A percentile compares a stretch with the other conserved stretches of the same genome.
phyloP scores from a whole-genome alignment of 306 rosid species.

The Malus orientalis region DNA sequence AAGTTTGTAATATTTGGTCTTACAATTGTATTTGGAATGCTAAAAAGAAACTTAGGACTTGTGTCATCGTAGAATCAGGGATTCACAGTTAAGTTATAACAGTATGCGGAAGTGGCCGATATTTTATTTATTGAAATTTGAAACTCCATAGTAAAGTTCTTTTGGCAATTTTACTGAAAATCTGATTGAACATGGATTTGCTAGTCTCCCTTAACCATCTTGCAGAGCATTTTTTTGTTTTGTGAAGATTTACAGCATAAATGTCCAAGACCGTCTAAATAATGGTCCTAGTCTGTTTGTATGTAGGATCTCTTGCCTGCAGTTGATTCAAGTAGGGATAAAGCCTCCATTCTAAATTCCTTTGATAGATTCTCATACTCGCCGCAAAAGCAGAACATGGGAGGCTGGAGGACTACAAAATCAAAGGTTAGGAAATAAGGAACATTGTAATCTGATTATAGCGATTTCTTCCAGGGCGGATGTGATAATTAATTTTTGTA shows the following conservation, averaged over 20 bases:
- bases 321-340: constrained; percentile 21
- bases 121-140: too few species aligned
- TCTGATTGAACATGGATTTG: neutral
- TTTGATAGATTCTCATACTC: constrained; percentile 43
- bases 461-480: constrained; percentile 10
- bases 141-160: neutral
- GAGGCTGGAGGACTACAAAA: constrained; percentile 59
- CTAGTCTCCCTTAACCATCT: neutral
- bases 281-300: neutral
- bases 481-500: constrained; percentile 2
- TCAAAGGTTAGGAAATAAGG: constrained; percentile 43
- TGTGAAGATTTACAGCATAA: neutral
- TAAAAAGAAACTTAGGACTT: neutral
- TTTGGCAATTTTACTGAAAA: neutral
- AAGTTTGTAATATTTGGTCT: constrained; percentile 20
- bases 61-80: neutral
- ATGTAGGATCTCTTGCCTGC: constrained; percentile 38
- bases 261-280: neutral
- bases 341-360: constrained; percentile 30
- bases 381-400: constrained; percentile 27
- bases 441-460: neutral
- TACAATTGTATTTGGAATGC: neutral
- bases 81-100: too few species aligned
- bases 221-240: neutral
- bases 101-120: too few species aligned